These are phyloP conservation scores for Tritrichomonas foetus DNA, from an alignment of 208 protist genomes.

Conservation along the genomic window DNA sequence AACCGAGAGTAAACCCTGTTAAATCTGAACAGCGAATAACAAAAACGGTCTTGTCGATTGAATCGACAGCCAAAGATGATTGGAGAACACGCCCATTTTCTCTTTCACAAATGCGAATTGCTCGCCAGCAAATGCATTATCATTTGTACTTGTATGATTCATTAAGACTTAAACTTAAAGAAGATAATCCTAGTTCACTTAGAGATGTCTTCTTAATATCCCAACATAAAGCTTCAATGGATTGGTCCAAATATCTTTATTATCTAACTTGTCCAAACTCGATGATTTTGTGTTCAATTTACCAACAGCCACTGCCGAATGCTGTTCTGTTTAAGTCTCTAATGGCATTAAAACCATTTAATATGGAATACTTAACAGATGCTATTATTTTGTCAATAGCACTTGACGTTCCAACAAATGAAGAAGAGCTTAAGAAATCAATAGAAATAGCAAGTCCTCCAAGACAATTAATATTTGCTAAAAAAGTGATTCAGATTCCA, in stretches of 20 bases:
- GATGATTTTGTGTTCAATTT: neutral
- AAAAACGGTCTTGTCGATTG: neutral
- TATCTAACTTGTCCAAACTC: neutral
- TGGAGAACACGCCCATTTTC: neutral
- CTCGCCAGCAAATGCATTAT: neutral
- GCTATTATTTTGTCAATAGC: neutral
- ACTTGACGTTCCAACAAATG: neutral
- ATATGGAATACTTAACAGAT: neutral
- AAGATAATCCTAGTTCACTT: neutral
- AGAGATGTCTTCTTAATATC: neutral
- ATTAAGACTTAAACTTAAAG: neutral
- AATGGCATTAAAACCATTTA: no score
- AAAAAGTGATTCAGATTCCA: neutral
- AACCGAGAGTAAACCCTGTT: neutral
- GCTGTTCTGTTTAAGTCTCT: neutral
- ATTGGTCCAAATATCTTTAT: neutral
- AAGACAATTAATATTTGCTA: neutral
- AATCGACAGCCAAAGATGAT: neutral
- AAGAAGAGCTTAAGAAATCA: neutral
- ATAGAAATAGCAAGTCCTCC: neutral
- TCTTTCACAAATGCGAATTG: neutral
- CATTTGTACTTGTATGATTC: constrained; percentile 22
- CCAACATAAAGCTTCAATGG: neutral
- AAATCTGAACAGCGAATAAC: neutral
- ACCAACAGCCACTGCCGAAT: neutral